These are phyloP conservation scores for Wallacemonas rigidus DNA, from an alignment of 208 protist genomes.

Conservation along the genomic window DNA sequence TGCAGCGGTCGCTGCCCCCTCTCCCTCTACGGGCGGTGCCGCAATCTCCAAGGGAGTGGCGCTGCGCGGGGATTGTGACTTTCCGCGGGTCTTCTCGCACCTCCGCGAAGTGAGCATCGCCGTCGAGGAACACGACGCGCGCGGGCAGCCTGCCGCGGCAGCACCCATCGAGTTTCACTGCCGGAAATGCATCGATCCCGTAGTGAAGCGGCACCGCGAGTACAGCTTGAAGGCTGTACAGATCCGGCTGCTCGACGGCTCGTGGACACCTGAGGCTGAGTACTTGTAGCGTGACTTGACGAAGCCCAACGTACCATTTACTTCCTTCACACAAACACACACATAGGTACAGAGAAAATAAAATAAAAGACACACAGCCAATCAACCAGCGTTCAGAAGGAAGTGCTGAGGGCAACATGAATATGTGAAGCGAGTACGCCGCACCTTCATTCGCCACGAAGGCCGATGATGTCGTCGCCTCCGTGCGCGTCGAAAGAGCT, in stretches of 20 bases:
- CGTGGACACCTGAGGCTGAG: slow-evolving; percentile 80
- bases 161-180: slow-evolving; percentile 69
- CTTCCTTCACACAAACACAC: background rate
- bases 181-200: slow-evolving; percentile 75
- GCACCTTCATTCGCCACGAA: too few species aligned
- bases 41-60: slow-evolving; percentile 18
- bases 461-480: too few species aligned
- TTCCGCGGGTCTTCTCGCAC: slow-evolving; percentile 86
- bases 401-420: too few species aligned
- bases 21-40: background rate
- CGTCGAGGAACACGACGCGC: slow-evolving; percentile 15
- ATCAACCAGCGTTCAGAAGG: background rate
- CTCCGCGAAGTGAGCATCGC: slow-evolving; percentile 58
- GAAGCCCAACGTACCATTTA: background rate
- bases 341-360: background rate
- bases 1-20: background rate
- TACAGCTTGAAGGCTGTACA: slow-evolving; percentile 52
- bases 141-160: background rate
- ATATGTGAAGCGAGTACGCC: too few species aligned
- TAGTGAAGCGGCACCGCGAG: slow-evolving; percentile 50
- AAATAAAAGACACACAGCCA: background rate
- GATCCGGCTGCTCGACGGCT: slow-evolving; percentile 75
- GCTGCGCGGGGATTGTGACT: slow-evolving; percentile 82
- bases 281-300: slow-evolving; percentile 34
- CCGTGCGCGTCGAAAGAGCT: too few species aligned